These are phyloP conservation scores for Aspergillus olivimuriae DNA, from an alignment of 495 filamentous ascomycete genomes.

Conservation along the genomic window DNA sequence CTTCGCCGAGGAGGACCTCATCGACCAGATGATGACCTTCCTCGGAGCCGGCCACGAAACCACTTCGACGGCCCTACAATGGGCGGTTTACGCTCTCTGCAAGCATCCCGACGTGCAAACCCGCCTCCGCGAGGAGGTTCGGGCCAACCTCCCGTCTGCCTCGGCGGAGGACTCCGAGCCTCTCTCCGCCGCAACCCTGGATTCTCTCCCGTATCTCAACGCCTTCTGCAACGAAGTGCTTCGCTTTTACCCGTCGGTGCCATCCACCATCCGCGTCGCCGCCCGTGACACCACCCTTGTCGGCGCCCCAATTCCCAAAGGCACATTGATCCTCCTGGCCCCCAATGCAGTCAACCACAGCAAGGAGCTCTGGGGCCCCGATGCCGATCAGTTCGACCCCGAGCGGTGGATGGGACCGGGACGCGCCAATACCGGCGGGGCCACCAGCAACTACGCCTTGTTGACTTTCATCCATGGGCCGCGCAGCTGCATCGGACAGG, in stretches of 20 bases:
- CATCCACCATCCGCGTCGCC: slow-evolving; percentile 57
- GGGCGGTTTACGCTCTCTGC: slow-evolving; percentile 54
- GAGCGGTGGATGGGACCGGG: slow-evolving; percentile 66
- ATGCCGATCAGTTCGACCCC: slow-evolving; percentile 74
- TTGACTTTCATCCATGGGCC: slow-evolving; percentile 83
- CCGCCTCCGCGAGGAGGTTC: slow-evolving; percentile 55
- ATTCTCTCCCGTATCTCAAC: slow-evolving; percentile 52
- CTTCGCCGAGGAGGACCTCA: slow-evolving; percentile 72
- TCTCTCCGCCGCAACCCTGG: slow-evolving; percentile 47
- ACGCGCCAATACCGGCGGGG: slow-evolving; percentile 42
- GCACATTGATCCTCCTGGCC: slow-evolving; percentile 43
- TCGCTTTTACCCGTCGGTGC: slow-evolving; percentile 53
- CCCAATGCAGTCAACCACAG: slow-evolving; percentile 63
- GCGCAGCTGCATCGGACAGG: slow-evolving; percentile 71
- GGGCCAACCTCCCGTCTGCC: slow-evolving; percentile 55
- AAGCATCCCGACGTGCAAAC: slow-evolving; percentile 51
- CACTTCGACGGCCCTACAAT: slow-evolving; percentile 53
- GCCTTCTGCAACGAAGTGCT: slow-evolving; percentile 57
- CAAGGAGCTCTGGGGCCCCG: slow-evolving; percentile 71
- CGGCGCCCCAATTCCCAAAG: slow-evolving; percentile 49
- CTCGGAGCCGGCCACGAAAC: slow-evolving; percentile 87
- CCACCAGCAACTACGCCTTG: slow-evolving; percentile 64
- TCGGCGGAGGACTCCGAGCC: slow-evolving; percentile 29
- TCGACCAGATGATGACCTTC: slow-evolving; percentile 95
- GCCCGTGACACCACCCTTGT: slow-evolving; percentile 56